A percentile compares a stretch with the other conserved stretches of the same genome.
phyloP scores from a whole-genome alignment of 371 early-diverging fungal species.

The Phascolomyces articulosus region DNA sequence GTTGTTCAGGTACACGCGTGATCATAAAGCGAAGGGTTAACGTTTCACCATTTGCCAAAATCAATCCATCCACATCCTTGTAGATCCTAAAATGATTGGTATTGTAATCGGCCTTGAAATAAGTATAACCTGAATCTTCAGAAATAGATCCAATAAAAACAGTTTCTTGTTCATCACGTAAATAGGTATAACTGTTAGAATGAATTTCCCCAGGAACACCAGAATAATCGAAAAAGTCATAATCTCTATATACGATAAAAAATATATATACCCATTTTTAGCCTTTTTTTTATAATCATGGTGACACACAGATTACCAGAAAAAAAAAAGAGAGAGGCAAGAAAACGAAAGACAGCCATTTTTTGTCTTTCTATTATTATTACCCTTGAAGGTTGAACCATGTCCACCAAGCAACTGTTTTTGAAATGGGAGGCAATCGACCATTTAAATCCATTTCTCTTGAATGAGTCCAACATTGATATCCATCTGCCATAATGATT shows the following conservation, averaged over 20 bases:
- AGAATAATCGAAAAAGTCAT: conserved; percentile 40
- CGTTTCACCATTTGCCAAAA: conserved; percentile 11
- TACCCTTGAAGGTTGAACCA: conserved; percentile 40
- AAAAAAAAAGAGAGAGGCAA: conserved; percentile 4
- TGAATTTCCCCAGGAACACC: conserved; percentile 37
- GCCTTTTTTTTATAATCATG: too few relatives aligned
- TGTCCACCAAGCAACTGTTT: conserved; percentile 39
- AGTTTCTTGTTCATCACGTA: conserved; percentile 23
- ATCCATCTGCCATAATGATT: conserved; percentile 46
- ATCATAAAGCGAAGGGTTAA: conserved; percentile 16
- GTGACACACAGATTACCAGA: background rate
- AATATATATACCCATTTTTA: background rate
- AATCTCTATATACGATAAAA: conserved; percentile 19
- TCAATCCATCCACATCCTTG: conserved; percentile 43
- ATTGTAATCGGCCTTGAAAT: conserved; percentile 36
- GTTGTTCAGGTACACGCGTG: conserved; percentile 15
- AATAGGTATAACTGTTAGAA: conserved; percentile 39
- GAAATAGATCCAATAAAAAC: conserved; percentile 42
- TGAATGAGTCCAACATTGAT: conserved; percentile 47
- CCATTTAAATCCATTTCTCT: conserved; percentile 32
- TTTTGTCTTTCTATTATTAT: background rate
- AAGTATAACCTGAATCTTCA: conserved; percentile 45
- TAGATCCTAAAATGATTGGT: conserved; percentile 29
- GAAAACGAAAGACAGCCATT: background rate
- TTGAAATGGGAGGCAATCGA: conserved; percentile 22